Conservation (phyloP, 225 moss, liverwort and hornwort genomes). For the Thuidium tamariscinum region DNA sequence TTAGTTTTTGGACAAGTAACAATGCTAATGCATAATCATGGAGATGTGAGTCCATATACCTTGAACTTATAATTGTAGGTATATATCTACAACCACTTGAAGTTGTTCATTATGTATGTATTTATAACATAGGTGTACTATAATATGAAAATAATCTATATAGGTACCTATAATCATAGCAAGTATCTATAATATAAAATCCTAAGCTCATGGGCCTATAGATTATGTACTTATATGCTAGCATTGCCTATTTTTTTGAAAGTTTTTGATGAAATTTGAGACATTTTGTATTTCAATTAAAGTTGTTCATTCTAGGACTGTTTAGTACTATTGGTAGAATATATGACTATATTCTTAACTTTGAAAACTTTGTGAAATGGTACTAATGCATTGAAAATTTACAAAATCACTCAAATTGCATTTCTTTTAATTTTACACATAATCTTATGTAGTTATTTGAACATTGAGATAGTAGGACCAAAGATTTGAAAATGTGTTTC, state of each 20-base stretch:
- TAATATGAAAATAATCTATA: no score
- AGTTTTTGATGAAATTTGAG: background rate
- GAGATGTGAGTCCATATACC: no score
- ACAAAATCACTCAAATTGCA: background rate
- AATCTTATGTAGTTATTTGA: background rate
- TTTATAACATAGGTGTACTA: no score
- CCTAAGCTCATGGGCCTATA: no score
- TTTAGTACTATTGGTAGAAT: background rate
- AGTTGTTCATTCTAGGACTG: background rate
- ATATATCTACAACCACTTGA: no score
- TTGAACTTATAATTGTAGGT: no score
- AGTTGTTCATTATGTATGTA: no score
- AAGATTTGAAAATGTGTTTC: background rate
- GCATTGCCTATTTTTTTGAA: background rate
- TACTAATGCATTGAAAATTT: background rate
- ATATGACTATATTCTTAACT: background rate
- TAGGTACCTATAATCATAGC: no score
- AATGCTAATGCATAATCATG: no score
- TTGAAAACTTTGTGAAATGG: background rate
- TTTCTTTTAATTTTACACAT: rapidly evolving
- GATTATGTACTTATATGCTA: no score
- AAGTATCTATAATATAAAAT: no score
- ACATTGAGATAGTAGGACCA: background rate
- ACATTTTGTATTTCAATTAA: background rate
- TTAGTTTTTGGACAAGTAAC: no score